Conservation (phyloP, 768 basidiomycete species). For the Naganishia friedmannii region DNA sequence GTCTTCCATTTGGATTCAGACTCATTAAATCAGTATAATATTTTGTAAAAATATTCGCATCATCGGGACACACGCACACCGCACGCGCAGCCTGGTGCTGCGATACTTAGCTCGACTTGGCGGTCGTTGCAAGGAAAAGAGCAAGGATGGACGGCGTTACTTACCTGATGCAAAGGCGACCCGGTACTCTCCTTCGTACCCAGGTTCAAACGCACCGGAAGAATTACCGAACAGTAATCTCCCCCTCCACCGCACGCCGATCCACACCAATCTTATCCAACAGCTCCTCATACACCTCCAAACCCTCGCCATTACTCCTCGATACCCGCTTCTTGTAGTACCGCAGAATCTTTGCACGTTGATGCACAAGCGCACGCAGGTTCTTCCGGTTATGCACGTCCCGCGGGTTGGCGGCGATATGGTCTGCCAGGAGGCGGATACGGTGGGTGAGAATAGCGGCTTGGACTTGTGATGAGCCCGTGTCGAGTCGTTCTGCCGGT, state of each 20-base stretch:
- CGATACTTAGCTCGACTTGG: too few relatives aligned
- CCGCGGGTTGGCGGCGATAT: constrained; percentile 62
- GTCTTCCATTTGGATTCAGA: constrained; percentile 32
- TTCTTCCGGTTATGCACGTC: constrained; percentile 73
- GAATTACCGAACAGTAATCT: constrained; percentile 62
- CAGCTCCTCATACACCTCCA: constrained; percentile 69
- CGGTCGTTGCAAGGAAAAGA: background rate
- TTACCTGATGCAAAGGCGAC: background rate
- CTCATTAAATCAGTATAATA: constrained; percentile 37
- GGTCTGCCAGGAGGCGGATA: constrained; percentile 77
- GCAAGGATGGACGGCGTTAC: background rate
- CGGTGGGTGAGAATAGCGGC: constrained; percentile 81
- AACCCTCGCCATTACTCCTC: constrained; percentile 42
- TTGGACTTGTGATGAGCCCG: constrained; percentile 49
- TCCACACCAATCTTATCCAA: constrained; percentile 75
- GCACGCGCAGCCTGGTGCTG: too few relatives aligned
- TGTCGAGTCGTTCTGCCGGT: constrained; percentile 9
- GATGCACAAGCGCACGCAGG: constrained; percentile 73
- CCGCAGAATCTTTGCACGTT: constrained; percentile 74
- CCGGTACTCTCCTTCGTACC: background rate
- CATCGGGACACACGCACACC: constrained; percentile 16
- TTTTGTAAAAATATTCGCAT: constrained; percentile 28
- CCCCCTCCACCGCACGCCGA: constrained; percentile 78
- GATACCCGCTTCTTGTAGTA: constrained; percentile 54
- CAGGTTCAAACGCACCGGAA: background rate